Evolutionary conservation across 805 yeast species (phyloP), one percentile per base, ranked within the genome.

Genomic region (Metschnikowia cubensis): DNA sequence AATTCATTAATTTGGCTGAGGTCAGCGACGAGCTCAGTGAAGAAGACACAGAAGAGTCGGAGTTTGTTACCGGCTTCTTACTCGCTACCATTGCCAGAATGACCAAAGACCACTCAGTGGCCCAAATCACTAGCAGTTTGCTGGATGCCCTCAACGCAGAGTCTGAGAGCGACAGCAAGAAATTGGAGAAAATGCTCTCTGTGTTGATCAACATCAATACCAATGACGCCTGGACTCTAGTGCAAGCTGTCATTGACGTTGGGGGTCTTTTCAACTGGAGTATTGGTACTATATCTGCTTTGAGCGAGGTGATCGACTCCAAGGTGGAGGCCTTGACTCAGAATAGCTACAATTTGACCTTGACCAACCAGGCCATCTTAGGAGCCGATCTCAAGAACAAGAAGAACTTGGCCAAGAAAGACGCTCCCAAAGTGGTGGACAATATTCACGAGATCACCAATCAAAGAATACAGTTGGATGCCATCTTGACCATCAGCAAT

Each of bases 251-350:
- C 43, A 77, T 87, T 46, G 94, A 87, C 62, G 81, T 87, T 1
- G 84, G 84, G 47, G 94, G 94, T 0, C 68, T 87, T 42, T 80
- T 87, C 62, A 80, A 82, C 53, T 81, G 88, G 80, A 77, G 79
- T 45, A 70, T 73, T 35, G 76, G 79, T 6, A 74, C 80, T 35
- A 68, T 84, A 44, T 69, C 69, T 21, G 65, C 66, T 18, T 71
- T 85, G 50, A 67, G 75, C 39, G 63, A 55, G 15, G 69, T 75
- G n/a, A 68, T 86, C 22, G 71, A 70, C 31, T 51, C 62, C 14
- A 81, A 81, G 60, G 72, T 84, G 15, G 74, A 73, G 11, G 65
- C 77, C 49, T 54, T 74, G 63, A 59, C 69, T 56, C 59, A 69
- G 56, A 73, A 74, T 64, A 58, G 78, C 57, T 70, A 64, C 69